These are phyloP conservation scores for Pilaira anomala DNA, from an alignment of 192 early-diverging fungal species.

Conservation along the genomic window DNA sequence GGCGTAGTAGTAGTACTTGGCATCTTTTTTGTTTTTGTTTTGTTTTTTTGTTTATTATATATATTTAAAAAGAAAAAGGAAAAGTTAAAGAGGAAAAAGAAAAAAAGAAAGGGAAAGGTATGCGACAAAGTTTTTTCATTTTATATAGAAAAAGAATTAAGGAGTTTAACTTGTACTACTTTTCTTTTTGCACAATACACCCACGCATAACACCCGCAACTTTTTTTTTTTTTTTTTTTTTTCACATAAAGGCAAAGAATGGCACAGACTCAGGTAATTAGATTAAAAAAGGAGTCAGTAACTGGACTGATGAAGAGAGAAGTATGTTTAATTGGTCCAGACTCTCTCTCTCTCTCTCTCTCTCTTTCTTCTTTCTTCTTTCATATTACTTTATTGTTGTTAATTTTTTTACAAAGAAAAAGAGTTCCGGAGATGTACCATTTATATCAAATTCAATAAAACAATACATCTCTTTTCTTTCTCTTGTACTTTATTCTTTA, in stretches of 20 bases:
- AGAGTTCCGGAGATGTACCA: neutral
- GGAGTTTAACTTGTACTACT: neutral
- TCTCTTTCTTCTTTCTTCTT: neutral
- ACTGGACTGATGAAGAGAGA: conserved; percentile 10
- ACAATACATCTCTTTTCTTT: too few relatives aligned
- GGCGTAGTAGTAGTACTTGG: neutral
- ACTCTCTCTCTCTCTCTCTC: neutral
- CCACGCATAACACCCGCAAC: too few relatives aligned
- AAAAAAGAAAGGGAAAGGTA: neutral
- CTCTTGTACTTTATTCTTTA: too few relatives aligned
- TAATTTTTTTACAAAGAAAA: neutral
- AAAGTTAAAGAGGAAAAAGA: neutral
- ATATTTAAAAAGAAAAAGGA: neutral
- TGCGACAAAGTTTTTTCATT: neutral
- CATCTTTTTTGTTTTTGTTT: neutral
- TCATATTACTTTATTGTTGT: neutral
- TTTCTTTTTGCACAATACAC: too few relatives aligned
- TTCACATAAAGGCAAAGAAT: too few relatives aligned
- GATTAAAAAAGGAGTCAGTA: conserved; percentile 1
- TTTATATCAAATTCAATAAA: too few relatives aligned
- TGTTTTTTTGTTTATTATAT: neutral
- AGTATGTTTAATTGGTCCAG: neutral
- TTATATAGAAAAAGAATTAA: conserved; percentile 1
- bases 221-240: conserved; percentile 7
- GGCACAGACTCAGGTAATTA: neutral